These are phyloP conservation scores for Opeltia flavorubescens DNA, from an alignment of 495 filamentous ascomycete species.

Conservation along the genomic window DNA sequence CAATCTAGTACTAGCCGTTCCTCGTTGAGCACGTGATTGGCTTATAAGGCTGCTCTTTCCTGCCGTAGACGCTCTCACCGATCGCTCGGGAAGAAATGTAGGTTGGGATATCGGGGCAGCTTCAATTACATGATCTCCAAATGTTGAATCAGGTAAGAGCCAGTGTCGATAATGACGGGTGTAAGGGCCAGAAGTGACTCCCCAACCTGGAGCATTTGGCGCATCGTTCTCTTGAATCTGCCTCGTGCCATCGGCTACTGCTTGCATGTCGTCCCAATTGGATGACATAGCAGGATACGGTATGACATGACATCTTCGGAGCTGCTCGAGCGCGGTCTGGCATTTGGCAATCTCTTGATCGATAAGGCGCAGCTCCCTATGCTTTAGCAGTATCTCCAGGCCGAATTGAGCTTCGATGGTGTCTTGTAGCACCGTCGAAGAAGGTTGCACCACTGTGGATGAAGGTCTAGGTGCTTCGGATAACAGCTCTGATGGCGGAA, in stretches of 20 bases:
- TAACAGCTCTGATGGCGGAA: not conserved
- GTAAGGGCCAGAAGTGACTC: slow-evolving; percentile 83
- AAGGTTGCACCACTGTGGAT: not conserved
- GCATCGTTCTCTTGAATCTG: slow-evolving; percentile 43
- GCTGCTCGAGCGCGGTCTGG: slow-evolving; percentile 86
- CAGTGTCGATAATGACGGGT: slow-evolving; percentile 86
- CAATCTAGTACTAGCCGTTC: slow-evolving; percentile 43
- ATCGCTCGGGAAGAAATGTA: slow-evolving; percentile 43
- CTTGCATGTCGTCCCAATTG: slow-evolving; percentile 42
- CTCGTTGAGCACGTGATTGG: slow-evolving; percentile 49
- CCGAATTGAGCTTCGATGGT: slow-evolving; percentile 74
- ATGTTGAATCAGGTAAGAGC: slow-evolving; percentile 77
- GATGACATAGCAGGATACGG: slow-evolving; percentile 61
- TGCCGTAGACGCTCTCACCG: slow-evolving; percentile 57
- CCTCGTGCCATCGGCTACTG: slow-evolving; percentile 59
- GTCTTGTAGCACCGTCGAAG: slow-evolving; percentile 37
- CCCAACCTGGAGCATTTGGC: slow-evolving; percentile 67
- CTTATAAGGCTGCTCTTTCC: slow-evolving; percentile 40
- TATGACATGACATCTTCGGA: slow-evolving; percentile 79
- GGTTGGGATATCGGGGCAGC: slow-evolving; percentile 18
- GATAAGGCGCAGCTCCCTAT: slow-evolving; percentile 83
- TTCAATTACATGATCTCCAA: slow-evolving; percentile 41
- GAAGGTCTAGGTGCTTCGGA: not conserved
- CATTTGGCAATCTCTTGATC: slow-evolving; percentile 95
- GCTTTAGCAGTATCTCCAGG: slow-evolving; percentile 85